Evolutionary conservation across 345 rosid species (phyloP), one percentile per base, ranked within the genome.

Genomic region (Ceriops zippeliana): DNA sequence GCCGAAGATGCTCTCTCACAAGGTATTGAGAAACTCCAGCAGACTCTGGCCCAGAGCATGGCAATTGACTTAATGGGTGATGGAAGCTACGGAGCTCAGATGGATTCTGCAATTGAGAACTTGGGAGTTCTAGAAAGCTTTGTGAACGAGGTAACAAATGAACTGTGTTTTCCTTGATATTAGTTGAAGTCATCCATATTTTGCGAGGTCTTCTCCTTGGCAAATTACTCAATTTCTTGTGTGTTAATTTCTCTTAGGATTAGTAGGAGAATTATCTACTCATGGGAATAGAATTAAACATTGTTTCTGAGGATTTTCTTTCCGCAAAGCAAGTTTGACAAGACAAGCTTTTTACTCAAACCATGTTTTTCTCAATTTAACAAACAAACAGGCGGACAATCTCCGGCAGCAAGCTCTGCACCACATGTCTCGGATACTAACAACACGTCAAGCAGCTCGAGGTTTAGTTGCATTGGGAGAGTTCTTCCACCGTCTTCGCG

Each of bases 1-100:
- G 98, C 96, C 1, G 97, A 93, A 77, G 97, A 93, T 56, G 98
- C 98, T 60, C 80, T 80, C 26, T 72, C 83, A 0, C 83, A 80
- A 73, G 83, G 83, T n/a, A 73, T 80, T 57, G 83, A 80, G 38
- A 73, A 76, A 61, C 80, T 80, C 32, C 83, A 80, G 67, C 80
- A 80, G 56, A 82, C 82, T 61, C 74, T 91, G 70, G 74, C 81
- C 11, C 87, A 83, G 64, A 78, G 76, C 75, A 72, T 91, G 13
- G 88, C 81, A n/a, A 57, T 73, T 16, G 85, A 84, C 67, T 76
- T 76, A 46, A 59, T 72, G 49, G 83, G 73, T 56, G 34, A 70
- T 6, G 79, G 62, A 17, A 78, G 75, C 70, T 82, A 74, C 58
- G 46, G 82, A 3, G 42, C 81, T 77, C 86, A 83, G 72, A 79